Conservation (phyloP, 176 grass and related monocot genomes). For the Hordeum vulgare region DNA sequence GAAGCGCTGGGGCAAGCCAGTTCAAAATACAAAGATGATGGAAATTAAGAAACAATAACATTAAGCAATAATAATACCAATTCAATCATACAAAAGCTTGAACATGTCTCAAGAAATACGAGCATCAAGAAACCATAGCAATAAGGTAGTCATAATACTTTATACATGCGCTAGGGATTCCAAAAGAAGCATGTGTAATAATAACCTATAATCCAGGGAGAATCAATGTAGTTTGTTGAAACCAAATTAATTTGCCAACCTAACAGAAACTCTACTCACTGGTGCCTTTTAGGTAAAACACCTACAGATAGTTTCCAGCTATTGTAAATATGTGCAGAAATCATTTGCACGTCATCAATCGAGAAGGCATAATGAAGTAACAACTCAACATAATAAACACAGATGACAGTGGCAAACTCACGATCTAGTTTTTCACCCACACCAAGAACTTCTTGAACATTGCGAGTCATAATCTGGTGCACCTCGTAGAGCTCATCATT, state of each 20-base stretch:
- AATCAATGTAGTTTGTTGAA: not conserved
- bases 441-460: conserved; percentile 96
- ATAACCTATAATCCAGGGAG: not conserved
- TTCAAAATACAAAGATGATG: not conserved
- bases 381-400: not conserved
- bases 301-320: not conserved
- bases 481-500: conserved; percentile 96
- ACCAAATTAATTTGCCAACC: not conserved
- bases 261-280: not conserved
- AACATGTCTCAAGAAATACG: not conserved
- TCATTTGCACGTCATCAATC: not conserved
- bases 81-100: not conserved
- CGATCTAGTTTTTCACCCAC: conserved; percentile 93
- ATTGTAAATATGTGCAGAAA: conserved; percentile 3
- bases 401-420: conserved; percentile 33
- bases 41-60: not conserved
- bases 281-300: not conserved
- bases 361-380: not conserved
- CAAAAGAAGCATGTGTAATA: conserved; percentile 1
- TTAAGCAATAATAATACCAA: not conserved
- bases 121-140: not conserved
- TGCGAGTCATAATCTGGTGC: conserved; percentile 95
- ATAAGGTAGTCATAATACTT: not conserved
- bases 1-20: not conserved
- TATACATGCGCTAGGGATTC: not conserved